Conservation (phyloP, 192 early-diverging fungal species). For the Entrophospora sp. region DNA sequence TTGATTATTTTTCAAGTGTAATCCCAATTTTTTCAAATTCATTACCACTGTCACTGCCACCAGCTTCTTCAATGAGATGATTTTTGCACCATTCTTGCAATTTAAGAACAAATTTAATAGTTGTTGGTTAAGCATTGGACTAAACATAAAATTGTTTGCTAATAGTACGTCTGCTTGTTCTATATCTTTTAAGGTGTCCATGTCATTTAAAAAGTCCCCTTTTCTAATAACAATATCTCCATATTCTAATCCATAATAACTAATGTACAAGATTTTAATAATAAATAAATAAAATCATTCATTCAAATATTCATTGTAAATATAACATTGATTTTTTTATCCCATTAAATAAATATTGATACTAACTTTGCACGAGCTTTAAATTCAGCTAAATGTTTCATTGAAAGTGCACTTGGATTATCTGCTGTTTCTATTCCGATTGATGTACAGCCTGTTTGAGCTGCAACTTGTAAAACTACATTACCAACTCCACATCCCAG, state of each 20-base stretch:
- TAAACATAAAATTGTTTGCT: constrained; percentile 95
- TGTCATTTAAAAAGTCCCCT: constrained; percentile 81
- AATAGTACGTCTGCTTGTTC: constrained; percentile 82
- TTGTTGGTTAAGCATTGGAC: constrained; percentile 71
- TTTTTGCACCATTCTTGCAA: constrained; percentile 75
- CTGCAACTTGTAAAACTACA: constrained; percentile 92
- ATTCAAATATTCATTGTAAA: not conserved
- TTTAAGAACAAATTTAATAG: constrained; percentile 84
- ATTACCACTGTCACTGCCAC: no score
- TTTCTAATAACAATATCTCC: constrained; percentile 60
- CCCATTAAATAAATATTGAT: not conserved
- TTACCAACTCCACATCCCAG: constrained; percentile 94
- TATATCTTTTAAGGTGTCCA: constrained; percentile 58
- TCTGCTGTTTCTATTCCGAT: constrained; percentile 86
- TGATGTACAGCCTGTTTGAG: constrained; percentile 71
- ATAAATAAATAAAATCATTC: not conserved
- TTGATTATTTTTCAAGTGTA: no score
- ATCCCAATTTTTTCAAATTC: no score
- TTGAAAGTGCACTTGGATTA: no score
- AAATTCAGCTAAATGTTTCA: constrained; percentile 81
- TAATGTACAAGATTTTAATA: constrained; percentile 1
- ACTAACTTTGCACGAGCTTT: constrained; percentile 62
- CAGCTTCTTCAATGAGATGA: constrained; percentile 83
- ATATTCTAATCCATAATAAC: constrained; percentile 49
- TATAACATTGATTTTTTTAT: no score